phyloP scores from a whole-genome alignment of 495 filamentous ascomycete species.

The Xylaria flabelliformis region DNA sequence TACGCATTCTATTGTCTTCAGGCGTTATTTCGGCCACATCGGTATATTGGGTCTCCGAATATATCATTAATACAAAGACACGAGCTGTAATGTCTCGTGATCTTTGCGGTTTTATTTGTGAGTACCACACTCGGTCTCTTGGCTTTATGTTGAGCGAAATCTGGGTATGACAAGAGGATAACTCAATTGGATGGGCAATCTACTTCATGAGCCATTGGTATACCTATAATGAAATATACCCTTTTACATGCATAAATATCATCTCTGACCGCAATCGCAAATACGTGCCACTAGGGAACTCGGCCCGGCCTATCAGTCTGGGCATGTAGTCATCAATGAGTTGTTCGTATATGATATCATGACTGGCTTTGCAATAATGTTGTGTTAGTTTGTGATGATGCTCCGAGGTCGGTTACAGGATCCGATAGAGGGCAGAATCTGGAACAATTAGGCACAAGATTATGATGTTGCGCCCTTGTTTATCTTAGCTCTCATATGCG shows the following conservation, averaged over 20 bases:
- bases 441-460: background rate
- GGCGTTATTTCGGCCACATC: slow-evolving; percentile 21
- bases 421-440: background rate
- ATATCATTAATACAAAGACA: background rate
- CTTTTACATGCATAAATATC: background rate
- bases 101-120: background rate
- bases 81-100: background rate
- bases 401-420: background rate
- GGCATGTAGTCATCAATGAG: background rate
- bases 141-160: background rate
- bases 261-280: background rate
- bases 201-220: no score
- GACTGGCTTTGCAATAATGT: background rate
- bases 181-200: background rate
- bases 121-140: background rate
- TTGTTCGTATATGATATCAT: background rate
- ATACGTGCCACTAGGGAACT: slow-evolving; percentile 10
- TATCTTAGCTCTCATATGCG: background rate
- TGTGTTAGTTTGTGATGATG: background rate
- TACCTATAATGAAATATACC: background rate
- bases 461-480: background rate
- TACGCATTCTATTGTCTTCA: slow-evolving; percentile 1
- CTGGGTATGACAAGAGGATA: background rate
- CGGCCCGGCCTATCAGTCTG: slow-evolving; percentile 15
- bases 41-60: background rate